A percentile compares a stretch with the other conserved stretches of the same genome.
Evolutionary conservation across 371 early-diverging fungal genomes (phyloP).

Genomic region (Rhizomucor miehei): DNA sequence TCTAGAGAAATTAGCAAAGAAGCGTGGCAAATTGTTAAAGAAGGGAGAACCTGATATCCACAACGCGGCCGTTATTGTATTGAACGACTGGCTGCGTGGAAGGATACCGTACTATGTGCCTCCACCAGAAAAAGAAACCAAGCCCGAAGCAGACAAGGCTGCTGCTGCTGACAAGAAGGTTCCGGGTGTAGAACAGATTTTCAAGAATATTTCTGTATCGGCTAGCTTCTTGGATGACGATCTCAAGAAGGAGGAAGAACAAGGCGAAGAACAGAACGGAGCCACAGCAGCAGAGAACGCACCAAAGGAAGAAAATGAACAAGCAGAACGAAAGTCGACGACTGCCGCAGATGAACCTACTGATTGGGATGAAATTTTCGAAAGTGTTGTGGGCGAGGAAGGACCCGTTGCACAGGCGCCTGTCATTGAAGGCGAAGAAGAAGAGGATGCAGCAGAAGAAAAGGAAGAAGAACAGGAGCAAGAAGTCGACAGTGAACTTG

Average conservation of each 20-base stretch:
- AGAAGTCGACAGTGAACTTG: slow-evolving; percentile 59
- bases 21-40: slow-evolving; percentile 93
- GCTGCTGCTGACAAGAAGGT: slow-evolving; percentile 30
- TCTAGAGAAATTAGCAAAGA: slow-evolving; percentile 84
- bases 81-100: slow-evolving; percentile 99
- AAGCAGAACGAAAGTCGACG: slow-evolving; percentile 28
- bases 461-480: slow-evolving; percentile 40
- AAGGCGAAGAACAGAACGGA: slow-evolving; percentile 48
- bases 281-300: slow-evolving; percentile 32
- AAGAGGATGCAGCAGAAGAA: slow-evolving; percentile 22
- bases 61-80: slow-evolving; percentile 95
- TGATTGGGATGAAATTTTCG: slow-evolving; percentile 91
- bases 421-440: slow-evolving; percentile 25
- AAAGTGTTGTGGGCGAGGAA: slow-evolving; percentile 74
- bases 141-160: slow-evolving; percentile 21
- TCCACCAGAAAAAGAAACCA: slow-evolving; percentile 67
- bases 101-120: slow-evolving; percentile 95
- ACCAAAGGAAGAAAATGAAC: slow-evolving; percentile 43
- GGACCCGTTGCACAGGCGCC: slow-evolving; percentile 39
- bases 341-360: slow-evolving; percentile 54
- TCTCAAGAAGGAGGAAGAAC: slow-evolving; percentile 57
- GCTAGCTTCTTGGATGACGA: slow-evolving; percentile 78
- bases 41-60: slow-evolving; percentile 95
- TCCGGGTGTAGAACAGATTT: slow-evolving; percentile 73
- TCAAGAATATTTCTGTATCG: slow-evolving; percentile 80